Percentiles rank a stretch among this genome's conserved stretches.
phyloP scores from a whole-genome alignment of 495 filamentous ascomycete genomes.

The Neurospora sp. region DNA sequence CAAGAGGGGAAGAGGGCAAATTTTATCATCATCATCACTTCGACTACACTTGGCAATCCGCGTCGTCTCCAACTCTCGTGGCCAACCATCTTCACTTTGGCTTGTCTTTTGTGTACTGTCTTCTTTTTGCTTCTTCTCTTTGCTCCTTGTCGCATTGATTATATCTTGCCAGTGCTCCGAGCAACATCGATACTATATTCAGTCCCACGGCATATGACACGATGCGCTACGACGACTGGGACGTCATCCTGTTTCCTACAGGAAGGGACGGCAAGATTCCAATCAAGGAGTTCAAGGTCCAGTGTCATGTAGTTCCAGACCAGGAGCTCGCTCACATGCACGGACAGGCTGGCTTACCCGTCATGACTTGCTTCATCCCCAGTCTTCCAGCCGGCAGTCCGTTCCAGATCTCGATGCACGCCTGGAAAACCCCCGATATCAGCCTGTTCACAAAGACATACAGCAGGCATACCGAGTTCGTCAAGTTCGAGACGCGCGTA shows the following conservation, averaged over 20 bases:
- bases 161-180: constrained; percentile 3
- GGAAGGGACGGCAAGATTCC: constrained; percentile 45
- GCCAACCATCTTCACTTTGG: background rate
- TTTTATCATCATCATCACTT: background rate
- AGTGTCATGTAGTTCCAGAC: constrained; percentile 67
- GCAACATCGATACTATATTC: background rate
- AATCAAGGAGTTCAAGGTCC: constrained; percentile 77
- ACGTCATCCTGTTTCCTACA: constrained; percentile 67
- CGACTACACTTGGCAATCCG: background rate
- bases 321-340: constrained; percentile 36
- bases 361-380: constrained; percentile 68
- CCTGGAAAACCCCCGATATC: constrained; percentile 59
- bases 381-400: constrained; percentile 48
- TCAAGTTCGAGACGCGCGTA: constrained; percentile 60
- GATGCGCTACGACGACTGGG: constrained; percentile 87
- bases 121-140: background rate
- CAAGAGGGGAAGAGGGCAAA: background rate
- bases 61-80: background rate
- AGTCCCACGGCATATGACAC: background rate
- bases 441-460: constrained; percentile 50
- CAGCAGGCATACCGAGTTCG: constrained; percentile 48
- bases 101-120: background rate
- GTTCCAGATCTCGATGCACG: constrained; percentile 74
- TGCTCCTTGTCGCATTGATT: background rate
- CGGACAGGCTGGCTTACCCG: constrained; percentile 44